These are phyloP conservation scores for Malbranchea zuffiana DNA, from an alignment of 2,329 filamentous ascomycete genomes.

Conservation along the genomic window DNA sequence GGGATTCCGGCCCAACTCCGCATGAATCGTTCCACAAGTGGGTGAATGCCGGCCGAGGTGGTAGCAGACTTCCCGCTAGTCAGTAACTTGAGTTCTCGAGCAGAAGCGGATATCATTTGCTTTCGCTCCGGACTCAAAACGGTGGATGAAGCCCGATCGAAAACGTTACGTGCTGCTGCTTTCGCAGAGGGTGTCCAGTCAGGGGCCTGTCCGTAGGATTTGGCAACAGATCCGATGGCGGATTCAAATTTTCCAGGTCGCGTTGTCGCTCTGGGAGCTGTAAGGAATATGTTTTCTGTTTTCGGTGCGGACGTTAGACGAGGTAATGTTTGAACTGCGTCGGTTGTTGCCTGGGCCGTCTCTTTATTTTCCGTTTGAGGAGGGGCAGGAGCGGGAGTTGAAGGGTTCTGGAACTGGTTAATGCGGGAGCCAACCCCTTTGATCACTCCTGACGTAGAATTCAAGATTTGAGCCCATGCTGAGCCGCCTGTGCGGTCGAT, in stretches of 20 bases:
- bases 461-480: constrained; percentile 69
- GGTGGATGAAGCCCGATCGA: constrained; percentile 30
- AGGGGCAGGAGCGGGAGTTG: constrained; percentile 16
- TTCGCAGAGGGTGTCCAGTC: constrained; percentile 34
- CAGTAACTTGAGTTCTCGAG: constrained; percentile 30
- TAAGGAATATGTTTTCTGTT: constrained; percentile 39
- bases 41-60: constrained; percentile 40
- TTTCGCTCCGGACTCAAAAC: constrained; percentile 33
- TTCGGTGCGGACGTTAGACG: constrained; percentile 40
- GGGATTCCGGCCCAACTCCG: constrained; percentile 49
- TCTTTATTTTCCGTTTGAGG: constrained; percentile 35
- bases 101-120: constrained; percentile 27
- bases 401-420: constrained; percentile 45
- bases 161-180: constrained; percentile 28
- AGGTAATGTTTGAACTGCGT: constrained; percentile 35
- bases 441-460: constrained; percentile 58
- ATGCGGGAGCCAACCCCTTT: constrained; percentile 58
- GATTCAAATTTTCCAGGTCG: constrained; percentile 29
- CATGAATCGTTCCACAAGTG: constrained; percentile 39
- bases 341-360: constrained; percentile 20
- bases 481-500: constrained; percentile 71
- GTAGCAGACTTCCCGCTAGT: constrained; percentile 30
- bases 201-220: constrained; percentile 36
- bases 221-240: constrained; percentile 36
- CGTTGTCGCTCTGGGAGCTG: constrained; percentile 28